These are phyloP conservation scores for Leccinum imitatum DNA, from an alignment of 768 basidiomycete genomes.

Conservation along the genomic window DNA sequence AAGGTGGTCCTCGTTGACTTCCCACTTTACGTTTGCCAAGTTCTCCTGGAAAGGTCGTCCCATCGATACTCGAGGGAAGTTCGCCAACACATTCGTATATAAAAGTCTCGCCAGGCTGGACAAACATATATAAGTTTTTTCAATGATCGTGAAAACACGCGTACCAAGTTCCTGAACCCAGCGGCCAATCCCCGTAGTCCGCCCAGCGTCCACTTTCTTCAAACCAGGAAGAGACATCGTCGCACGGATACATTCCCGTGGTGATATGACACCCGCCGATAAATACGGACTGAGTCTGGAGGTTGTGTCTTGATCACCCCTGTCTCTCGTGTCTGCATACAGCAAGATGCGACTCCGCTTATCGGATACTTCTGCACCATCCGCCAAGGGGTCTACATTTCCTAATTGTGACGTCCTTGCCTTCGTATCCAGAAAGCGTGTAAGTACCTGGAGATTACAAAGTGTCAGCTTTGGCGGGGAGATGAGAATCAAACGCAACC, in stretches of 20 bases:
- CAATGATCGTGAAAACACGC: conserved; percentile 2
- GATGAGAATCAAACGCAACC: conserved; percentile 36
- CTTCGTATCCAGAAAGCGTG: conserved; percentile 70
- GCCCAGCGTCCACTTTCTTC: conserved; percentile 55
- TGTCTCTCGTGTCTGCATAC: conserved; percentile 66
- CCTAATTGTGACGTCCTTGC: conserved; percentile 61
- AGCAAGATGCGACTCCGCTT: conserved; percentile 44
- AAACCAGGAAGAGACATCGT: conserved; percentile 52
- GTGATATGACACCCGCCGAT: conserved; percentile 80
- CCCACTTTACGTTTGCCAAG: conserved; percentile 72
- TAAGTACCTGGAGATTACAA: conserved; percentile 53
- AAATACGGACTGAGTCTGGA: conserved; percentile 84
- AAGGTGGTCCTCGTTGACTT: conserved; percentile 52
- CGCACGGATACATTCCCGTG: conserved; percentile 64
- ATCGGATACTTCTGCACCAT: conserved; percentile 47
- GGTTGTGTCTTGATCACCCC: conserved; percentile 72
- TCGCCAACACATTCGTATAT: conserved; percentile 69
- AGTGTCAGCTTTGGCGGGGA: neutral
- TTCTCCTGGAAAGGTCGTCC: conserved; percentile 84
- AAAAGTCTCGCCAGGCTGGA: conserved; percentile 86
- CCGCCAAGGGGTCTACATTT: conserved; percentile 55
- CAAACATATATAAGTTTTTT: neutral
- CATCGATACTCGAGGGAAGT: conserved; percentile 87
- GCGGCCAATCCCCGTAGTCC: conserved; percentile 64
- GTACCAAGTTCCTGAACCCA: conserved; percentile 80